Conservation (phyloP, 1,284 basidiomycete species). For the Cerrena zonata region DNA sequence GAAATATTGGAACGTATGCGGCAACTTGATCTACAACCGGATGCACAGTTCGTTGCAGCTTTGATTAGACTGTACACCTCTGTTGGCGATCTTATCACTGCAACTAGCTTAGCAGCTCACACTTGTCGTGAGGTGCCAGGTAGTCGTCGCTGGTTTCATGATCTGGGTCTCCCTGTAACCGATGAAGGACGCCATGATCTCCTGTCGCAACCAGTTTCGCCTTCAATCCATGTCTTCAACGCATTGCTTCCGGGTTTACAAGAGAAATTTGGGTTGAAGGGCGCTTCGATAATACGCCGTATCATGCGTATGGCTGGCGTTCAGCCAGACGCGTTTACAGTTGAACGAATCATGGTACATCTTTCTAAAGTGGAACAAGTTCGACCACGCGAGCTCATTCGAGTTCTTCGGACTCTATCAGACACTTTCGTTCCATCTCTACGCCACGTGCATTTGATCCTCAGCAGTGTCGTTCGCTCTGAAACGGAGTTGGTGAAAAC, state of each 20-base stretch:
- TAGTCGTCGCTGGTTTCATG: conserved; percentile 20
- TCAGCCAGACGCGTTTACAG: conserved; percentile 45
- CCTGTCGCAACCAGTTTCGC: conserved; percentile 15
- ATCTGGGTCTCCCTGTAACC: neutral
- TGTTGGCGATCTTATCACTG: conserved; percentile 39
- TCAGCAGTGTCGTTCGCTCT: conserved; percentile 42
- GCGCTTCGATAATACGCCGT: conserved; percentile 38
- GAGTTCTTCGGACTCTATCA: conserved; percentile 40
- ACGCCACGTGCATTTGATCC: conserved; percentile 37
- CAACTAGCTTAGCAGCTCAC: conserved; percentile 43
- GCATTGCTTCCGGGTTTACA: conserved; percentile 48
- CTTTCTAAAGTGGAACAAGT: conserved; percentile 38
- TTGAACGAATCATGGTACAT: conserved; percentile 48
- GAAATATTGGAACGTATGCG: conserved; percentile 46
- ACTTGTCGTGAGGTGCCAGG: conserved; percentile 33
- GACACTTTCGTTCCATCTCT: conserved; percentile 36
- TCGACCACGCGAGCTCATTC: conserved; percentile 40
- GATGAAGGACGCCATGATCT: neutral
- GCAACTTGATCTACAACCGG: conserved; percentile 37
- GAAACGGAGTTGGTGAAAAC: conserved; percentile 13
- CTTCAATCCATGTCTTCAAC: conserved; percentile 53
- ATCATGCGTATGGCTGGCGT: conserved; percentile 50
- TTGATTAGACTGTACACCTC: conserved; percentile 52
- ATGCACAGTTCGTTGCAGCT: conserved; percentile 42
- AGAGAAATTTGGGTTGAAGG: conserved; percentile 40